Evolutionary conservation across 495 filamentous ascomycete genomes (phyloP).

Genomic region (Aspergillus sclerotioniger): DNA sequence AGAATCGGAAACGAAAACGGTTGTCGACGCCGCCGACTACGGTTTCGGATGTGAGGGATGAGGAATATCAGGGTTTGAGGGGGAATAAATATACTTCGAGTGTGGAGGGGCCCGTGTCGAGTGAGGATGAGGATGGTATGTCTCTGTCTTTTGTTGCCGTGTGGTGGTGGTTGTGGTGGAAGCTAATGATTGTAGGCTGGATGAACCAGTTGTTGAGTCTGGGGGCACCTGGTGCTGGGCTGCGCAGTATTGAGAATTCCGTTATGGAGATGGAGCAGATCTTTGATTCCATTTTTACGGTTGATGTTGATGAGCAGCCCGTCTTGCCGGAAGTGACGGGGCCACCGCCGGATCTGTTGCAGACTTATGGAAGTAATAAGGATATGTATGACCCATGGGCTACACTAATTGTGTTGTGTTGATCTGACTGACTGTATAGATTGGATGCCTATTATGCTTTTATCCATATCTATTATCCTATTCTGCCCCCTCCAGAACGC

Average conservation of each 20-base stretch:
- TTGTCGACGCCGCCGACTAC: background rate
- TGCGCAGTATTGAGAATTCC: slow-evolving; percentile 17
- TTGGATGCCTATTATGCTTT: slow-evolving; percentile 50
- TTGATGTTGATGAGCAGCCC: slow-evolving; percentile 1
- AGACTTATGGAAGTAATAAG: slow-evolving; percentile 20
- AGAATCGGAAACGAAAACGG: slow-evolving; percentile 11
- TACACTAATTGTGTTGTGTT: background rate
- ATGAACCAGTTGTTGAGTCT: slow-evolving; percentile 12
- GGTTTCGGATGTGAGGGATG: background rate
- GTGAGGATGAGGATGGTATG: slow-evolving; percentile 5
- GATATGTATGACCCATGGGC: slow-evolving; percentile 18
- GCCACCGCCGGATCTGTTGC: slow-evolving; percentile 5
- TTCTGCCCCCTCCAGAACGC: slow-evolving; percentile 42
- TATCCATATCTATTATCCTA: slow-evolving; percentile 49
- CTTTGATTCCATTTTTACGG: slow-evolving; percentile 17
- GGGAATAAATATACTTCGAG: background rate
- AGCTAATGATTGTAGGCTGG: slow-evolving; percentile 6
- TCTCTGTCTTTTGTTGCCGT: no score
- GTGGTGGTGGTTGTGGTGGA: no score
- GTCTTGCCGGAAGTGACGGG: background rate
- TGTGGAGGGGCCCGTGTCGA: background rate
- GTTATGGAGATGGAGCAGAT: slow-evolving; percentile 17
- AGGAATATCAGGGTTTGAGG: background rate
- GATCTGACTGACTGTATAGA: slow-evolving; percentile 20
- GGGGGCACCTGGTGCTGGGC: slow-evolving; percentile 15